Percentiles rank a stretch among this genome's conserved stretches.
Conservation (phyloP, 1,284 basidiomycete species). For the Heterobasidion occidentale region DNA sequence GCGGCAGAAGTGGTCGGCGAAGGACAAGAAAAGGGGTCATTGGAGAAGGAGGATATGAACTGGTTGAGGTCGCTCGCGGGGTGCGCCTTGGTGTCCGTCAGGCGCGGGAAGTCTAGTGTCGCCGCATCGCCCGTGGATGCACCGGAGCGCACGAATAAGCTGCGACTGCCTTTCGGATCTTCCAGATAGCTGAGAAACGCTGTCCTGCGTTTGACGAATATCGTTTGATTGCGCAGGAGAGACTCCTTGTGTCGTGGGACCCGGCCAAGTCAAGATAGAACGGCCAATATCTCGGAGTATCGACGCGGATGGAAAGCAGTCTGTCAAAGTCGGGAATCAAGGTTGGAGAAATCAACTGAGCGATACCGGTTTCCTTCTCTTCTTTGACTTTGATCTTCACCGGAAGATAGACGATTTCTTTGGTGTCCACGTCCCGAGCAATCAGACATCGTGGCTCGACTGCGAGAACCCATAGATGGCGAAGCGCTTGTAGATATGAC, state of each 20-base stretch:
- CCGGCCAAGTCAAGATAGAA: slow-evolving; percentile 74
- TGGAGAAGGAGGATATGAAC: slow-evolving; percentile 81
- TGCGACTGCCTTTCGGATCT: slow-evolving; percentile 88
- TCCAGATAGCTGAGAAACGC: slow-evolving; percentile 90
- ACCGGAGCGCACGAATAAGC: slow-evolving; percentile 76
- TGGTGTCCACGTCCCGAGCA: slow-evolving; percentile 85
- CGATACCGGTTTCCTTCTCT: slow-evolving; percentile 46
- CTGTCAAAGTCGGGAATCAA: slow-evolving; percentile 83
- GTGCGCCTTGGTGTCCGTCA: slow-evolving; percentile 55
- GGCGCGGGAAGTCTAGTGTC: slow-evolving; percentile 74
- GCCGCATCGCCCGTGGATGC: slow-evolving; percentile 71
- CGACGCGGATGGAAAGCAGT: slow-evolving; percentile 74
- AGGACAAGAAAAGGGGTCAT: slow-evolving; percentile 69
- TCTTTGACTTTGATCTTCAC: slow-evolving; percentile 79
- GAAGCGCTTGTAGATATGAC: slow-evolving; percentile 85
- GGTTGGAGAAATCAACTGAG: slow-evolving; percentile 84
- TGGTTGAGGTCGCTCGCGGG: slow-evolving; percentile 69
- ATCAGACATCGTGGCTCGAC: slow-evolving; percentile 90
- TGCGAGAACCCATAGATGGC: slow-evolving; percentile 95
- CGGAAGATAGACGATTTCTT: slow-evolving; percentile 85
- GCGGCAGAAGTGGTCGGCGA: slow-evolving; percentile 69
- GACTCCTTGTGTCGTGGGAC: slow-evolving; percentile 61
- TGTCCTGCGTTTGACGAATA: slow-evolving; percentile 88
- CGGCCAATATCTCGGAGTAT: slow-evolving; percentile 93
- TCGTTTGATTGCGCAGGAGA: slow-evolving; percentile 70